Evolutionary conservation across 78 protist species (phyloP), one percentile per base, ranked within the genome.

Genomic region (Dictyostelium firmibasis): DNA sequence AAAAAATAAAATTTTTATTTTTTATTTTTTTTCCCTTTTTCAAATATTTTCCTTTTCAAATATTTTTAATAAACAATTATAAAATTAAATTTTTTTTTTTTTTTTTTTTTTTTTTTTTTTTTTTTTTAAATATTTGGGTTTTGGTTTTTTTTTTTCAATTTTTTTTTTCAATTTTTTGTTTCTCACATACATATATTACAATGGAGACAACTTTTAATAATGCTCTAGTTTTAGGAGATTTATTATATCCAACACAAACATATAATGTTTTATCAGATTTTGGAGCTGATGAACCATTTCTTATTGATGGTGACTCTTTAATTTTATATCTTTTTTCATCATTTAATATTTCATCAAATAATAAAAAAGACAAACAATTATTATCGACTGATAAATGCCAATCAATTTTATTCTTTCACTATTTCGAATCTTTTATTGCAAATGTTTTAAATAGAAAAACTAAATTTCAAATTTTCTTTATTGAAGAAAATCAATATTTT

Each of bases 241-340:
- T 76, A 20, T 31, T 76, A 38, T 76, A 9, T 76, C 82, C 82
- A 76, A 76, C 44, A 4, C 10, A 16, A 36, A 20, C 82, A 6
- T 9, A 38, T 10, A 76, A 76, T 76, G 27, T 76, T 18, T n/a
- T 76, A 5, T 23, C 29, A 3, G 91, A 85, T 74, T 85, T 85
- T 74, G 91, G 91, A n/a, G 50, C 47, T 43, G 20, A 43, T 6
- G 69, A 47, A n/a, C 72, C 44, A 57, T 85, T 85, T 50, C 18
- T 72, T 27, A 47, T 85, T n/a, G 91, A 85, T 74, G 91, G 91
- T 29, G 91, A 85, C 16, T 38, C 91, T 6, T 33, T 85, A n/a
- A 47, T 85, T 20, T 20, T 85, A 18, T 33, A 85, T 53, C 31
- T 83, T 5, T 85, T 44, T 9, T 72, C 85, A 13, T 14, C n/a